Conservation (phyloP, 306 rosid genomes). For the Hippophae rhamnoides region DNA sequence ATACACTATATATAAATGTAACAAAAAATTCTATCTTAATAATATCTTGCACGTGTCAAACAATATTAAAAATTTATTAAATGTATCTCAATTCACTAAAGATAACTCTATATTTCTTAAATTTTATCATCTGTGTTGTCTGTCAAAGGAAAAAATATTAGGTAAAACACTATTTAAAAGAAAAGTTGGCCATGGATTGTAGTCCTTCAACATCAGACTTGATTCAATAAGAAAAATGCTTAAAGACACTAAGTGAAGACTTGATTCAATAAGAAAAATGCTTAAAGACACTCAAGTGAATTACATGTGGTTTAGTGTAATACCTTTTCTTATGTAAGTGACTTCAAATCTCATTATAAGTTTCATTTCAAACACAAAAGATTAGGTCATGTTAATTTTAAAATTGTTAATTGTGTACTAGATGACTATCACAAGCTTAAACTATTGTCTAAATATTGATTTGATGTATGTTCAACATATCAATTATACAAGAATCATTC, state of each 20-base stretch:
- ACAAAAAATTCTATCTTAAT: neutral
- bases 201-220: no score
- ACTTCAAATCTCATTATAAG: neutral
- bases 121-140: no score
- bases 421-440: accelerated
- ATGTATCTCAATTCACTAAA: neutral
- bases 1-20: no score
- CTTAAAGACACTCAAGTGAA: no score
- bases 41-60: neutral
- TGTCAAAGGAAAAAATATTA: no score
- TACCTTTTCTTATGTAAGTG: neutral
- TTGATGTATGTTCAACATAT: neutral
- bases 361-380: neutral
- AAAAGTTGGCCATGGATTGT: no score
- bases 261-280: no score
- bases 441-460: neutral
- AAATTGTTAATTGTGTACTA: neutral
- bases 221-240: no score
- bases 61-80: no score
- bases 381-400: neutral
- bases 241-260: no score
- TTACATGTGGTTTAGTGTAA: no score
- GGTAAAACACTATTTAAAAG: no score
- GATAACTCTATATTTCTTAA: neutral
- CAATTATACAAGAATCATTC: neutral